Percentiles rank a stretch among this genome's conserved stretches.
phyloP scores from a whole-genome alignment of 345 rosid species.

The Rubroshorea leprosula region DNA sequence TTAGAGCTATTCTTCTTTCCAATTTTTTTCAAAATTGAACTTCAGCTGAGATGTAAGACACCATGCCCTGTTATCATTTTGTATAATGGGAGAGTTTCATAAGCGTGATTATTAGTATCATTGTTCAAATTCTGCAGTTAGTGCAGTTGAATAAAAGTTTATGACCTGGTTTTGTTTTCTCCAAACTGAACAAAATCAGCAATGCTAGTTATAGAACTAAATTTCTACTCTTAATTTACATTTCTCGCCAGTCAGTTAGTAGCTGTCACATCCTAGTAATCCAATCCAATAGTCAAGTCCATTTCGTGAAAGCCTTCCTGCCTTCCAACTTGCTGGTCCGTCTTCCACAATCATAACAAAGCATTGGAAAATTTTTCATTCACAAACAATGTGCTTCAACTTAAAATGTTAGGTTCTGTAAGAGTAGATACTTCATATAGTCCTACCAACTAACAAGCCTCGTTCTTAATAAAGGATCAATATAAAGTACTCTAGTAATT shows the following conservation, averaged over 20 bases:
- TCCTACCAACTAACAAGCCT: too few relatives aligned
- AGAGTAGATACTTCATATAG: too few relatives aligned
- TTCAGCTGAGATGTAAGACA: neutral
- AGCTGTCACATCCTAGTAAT: too few relatives aligned
- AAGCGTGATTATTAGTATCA: neutral
- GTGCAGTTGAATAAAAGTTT: constrained; percentile 2
- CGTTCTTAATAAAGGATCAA: too few relatives aligned
- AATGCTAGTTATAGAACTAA: neutral
- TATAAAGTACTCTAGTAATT: too few relatives aligned
- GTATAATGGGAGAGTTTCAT: neutral
- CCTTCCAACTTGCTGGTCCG: too few relatives aligned
- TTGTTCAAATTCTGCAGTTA: neutral
- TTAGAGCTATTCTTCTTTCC: neutral
- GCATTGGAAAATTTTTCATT: constrained; percentile 3
- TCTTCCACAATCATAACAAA: neutral
- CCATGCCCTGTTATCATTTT: neutral
- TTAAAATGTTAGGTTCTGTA: neutral
- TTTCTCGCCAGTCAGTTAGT: too few relatives aligned
- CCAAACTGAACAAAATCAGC: neutral
- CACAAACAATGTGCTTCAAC: neutral
- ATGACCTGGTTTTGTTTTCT: neutral
- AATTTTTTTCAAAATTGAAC: neutral
- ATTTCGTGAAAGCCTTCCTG: too few relatives aligned
- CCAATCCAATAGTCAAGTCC: too few relatives aligned
- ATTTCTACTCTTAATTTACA: neutral